Percentiles rank a stretch among this genome's conserved stretches.
Conservation (phyloP, 768 basidiomycete genomes). For the Lanmaoa rubissima region DNA sequence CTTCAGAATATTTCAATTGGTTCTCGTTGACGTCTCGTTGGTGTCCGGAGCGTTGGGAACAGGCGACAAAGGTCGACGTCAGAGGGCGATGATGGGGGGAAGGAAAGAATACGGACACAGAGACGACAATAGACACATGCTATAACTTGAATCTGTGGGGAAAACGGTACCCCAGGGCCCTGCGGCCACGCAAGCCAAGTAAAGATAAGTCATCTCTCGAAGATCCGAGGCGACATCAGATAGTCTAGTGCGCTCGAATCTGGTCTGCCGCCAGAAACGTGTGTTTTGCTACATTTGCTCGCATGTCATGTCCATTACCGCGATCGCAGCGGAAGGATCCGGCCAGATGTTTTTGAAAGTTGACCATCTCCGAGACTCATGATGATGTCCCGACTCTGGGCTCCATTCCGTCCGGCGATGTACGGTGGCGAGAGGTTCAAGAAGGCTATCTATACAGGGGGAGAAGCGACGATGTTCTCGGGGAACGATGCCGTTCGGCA, state of each 20-base stretch:
- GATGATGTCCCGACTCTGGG: not conserved
- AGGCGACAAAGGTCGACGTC: not conserved
- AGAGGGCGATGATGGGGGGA: not conserved
- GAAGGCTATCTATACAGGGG: not conserved
- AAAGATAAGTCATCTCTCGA: not conserved
- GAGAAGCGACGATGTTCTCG: not conserved
- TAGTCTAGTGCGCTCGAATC: not conserved
- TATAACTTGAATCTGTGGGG: constrained; percentile 4
- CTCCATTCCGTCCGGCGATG: not conserved
- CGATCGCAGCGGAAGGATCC: constrained; percentile 4
- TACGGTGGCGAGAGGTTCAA: not conserved
- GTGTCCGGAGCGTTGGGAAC: not conserved
- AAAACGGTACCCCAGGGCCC: not conserved
- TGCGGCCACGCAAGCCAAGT: not conserved
- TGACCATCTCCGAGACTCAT: not conserved
- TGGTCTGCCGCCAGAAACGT: constrained; percentile 19
- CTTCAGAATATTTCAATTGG: not conserved
- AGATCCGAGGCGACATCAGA: constrained; percentile 14
- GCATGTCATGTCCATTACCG: not conserved
- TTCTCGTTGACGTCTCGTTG: not conserved
- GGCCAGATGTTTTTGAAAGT: not conserved
- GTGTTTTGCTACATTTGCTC: constrained; percentile 6
- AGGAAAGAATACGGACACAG: not conserved
- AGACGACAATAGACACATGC: not conserved
- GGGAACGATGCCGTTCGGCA: not conserved